phyloP scores from a whole-genome alignment of 306 rosid genomes.

The Cucumis melo region DNA sequence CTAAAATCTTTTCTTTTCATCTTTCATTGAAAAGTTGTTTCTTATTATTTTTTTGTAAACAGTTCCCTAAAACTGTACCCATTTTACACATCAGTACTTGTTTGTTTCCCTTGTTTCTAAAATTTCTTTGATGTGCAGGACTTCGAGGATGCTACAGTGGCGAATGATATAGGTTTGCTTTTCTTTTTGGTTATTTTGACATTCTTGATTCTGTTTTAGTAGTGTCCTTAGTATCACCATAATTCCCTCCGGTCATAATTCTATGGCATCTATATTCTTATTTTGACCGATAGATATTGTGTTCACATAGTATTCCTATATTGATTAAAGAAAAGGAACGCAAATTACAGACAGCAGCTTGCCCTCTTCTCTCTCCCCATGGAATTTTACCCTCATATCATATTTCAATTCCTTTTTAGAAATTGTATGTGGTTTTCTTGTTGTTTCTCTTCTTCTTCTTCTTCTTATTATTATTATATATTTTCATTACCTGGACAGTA shows the following conservation, averaged over 20 bases:
- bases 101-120: conserved; percentile 15
- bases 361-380: background rate
- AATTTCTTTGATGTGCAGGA: conserved; percentile 49
- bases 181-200: background rate
- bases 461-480: background rate
- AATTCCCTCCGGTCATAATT: background rate
- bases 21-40: background rate
- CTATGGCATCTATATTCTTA: background rate
- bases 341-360: background rate
- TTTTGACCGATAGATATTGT: background rate
- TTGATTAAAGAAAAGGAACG: background rate
- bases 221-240: background rate
- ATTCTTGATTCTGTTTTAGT: background rate
- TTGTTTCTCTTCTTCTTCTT: too few relatives aligned
- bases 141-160: conserved; percentile 27
- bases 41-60: background rate
- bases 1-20: background rate
- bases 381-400: background rate
- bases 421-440: background rate
- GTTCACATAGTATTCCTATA: background rate
- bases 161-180: conserved; percentile 65
- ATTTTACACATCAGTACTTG: background rate
- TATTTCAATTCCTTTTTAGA: background rate
- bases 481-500: background rate
- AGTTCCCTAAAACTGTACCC: background rate